phyloP scores from a whole-genome alignment of 441 rosid genomes.

The Iberis amara region DNA sequence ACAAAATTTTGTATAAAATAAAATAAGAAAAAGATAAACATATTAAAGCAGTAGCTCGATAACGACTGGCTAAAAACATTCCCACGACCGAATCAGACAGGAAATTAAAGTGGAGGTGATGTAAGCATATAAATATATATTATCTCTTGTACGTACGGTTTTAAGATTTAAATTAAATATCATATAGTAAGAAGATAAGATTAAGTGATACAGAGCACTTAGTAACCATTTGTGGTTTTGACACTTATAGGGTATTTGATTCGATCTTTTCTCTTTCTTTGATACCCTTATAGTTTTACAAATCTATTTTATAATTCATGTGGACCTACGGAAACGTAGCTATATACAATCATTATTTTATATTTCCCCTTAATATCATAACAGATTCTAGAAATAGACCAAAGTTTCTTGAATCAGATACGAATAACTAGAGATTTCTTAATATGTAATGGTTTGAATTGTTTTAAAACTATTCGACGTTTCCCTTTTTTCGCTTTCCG shows the following conservation, averaged over 20 bases:
- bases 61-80: conserved; percentile 4
- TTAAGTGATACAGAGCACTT: conserved; percentile 27
- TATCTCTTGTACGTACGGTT: background rate
- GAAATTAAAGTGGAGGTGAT: conserved; percentile 25
- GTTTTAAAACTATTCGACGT: no score
- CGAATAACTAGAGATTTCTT: conserved; percentile 9
- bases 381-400: conserved; percentile 11
- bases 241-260: conserved; percentile 28
- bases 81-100: conserved; percentile 21
- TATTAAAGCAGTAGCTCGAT: conserved; percentile 10
- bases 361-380: background rate
- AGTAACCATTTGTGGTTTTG: conserved; percentile 23
- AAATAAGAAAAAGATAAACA: no score
- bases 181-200: conserved; percentile 22
- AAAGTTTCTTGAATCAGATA: conserved; percentile 20
- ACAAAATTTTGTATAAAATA: no score
- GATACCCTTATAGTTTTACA: conserved; percentile 11
- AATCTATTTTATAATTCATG: no score
- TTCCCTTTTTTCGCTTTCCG: no score
- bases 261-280: conserved; percentile 19
- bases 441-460: background rate
- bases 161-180: conserved; percentile 3
- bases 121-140: conserved; percentile 15
- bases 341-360: background rate
- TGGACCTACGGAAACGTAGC: conserved; percentile 12